Evolutionary conservation across 306 rosid genomes (phyloP).

Genomic region (Lablab purpureus): DNA sequence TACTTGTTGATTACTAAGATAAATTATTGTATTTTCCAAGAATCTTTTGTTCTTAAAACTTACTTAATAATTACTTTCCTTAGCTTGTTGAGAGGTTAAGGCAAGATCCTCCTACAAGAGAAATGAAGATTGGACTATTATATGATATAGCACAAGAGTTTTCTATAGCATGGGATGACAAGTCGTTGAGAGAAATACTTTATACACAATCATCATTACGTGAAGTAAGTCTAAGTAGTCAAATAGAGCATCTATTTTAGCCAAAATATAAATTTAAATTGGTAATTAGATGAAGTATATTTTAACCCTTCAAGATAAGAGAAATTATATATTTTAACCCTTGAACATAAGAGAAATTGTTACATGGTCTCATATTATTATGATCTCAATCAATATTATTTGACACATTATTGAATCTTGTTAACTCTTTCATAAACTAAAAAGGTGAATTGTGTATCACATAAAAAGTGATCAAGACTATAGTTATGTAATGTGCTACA

Average conservation of each 20-base stretch:
- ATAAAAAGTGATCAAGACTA: background rate
- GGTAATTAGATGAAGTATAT: background rate
- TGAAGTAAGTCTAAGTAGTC: constrained; percentile 53
- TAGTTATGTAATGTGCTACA: no score
- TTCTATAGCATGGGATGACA: constrained; percentile 73
- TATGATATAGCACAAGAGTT: constrained; percentile 72
- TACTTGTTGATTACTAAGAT: constrained; percentile 7
- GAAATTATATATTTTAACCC: background rate
- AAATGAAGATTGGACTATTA: constrained; percentile 68
- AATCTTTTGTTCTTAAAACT: constrained; percentile 26
- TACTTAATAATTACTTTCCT: constrained; percentile 26
- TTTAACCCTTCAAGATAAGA: background rate
- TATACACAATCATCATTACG: constrained; percentile 47
- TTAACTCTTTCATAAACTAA: no score
- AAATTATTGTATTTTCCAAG: background rate
- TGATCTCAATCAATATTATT: background rate
- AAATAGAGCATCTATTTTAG: background rate
- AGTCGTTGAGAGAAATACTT: constrained; percentile 60
- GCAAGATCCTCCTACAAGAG: constrained; percentile 54
- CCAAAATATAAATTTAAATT: constrained; percentile 9
- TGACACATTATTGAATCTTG: background rate
- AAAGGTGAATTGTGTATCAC: background rate
- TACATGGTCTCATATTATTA: no score
- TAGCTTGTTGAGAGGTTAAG: constrained; percentile 70
- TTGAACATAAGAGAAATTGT: background rate